A percentile compares a stretch with the other conserved stretches of the same genome.
Conservation (phyloP, 1,139 yeast genomes). For the Debaryomycetaceae sp. region DNA sequence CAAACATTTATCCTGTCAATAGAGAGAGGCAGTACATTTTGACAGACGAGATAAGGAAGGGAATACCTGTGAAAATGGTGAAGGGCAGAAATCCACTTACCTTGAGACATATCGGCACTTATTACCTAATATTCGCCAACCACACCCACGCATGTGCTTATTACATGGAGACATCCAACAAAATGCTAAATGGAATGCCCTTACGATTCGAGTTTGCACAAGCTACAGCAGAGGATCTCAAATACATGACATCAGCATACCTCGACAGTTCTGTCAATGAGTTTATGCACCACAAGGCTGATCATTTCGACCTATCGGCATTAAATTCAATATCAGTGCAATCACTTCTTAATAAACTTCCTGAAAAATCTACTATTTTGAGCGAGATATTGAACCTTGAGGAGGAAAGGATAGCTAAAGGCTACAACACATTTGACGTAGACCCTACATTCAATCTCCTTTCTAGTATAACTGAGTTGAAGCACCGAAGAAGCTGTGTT, state of each 20-base stretch:
- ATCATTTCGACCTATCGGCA: slow-evolving; percentile 1
- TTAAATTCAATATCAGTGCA: slow-evolving; percentile 6
- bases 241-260: slow-evolving; percentile 25
- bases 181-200: slow-evolving; percentile 49
- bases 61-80: slow-evolving; percentile 31
- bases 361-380: slow-evolving; percentile 6
- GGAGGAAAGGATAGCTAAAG: slow-evolving; percentile 4
- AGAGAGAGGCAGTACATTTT: slow-evolving; percentile 28
- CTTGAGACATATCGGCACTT: slow-evolving; percentile 43
- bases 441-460: slow-evolving; percentile 13
- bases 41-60: slow-evolving; percentile 17
- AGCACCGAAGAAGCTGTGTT: slow-evolving; percentile 19
- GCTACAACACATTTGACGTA: slow-evolving; percentile 5
- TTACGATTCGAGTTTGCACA: slow-evolving; percentile 43
- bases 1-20: slow-evolving; percentile 30
- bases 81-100: slow-evolving; percentile 48
- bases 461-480: slow-evolving; percentile 11
- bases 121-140: slow-evolving; percentile 49
- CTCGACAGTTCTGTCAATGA: slow-evolving; percentile 11
- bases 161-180: slow-evolving; percentile 44
- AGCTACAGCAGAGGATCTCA: slow-evolving; percentile 15
- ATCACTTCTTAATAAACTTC: slow-evolving; percentile 13
- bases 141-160: slow-evolving; percentile 50
- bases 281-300: slow-evolving; percentile 1
- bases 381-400: slow-evolving; percentile 2